phyloP scores from a whole-genome alignment of 306 rosid genomes.

The Vachellia collinsii region DNA sequence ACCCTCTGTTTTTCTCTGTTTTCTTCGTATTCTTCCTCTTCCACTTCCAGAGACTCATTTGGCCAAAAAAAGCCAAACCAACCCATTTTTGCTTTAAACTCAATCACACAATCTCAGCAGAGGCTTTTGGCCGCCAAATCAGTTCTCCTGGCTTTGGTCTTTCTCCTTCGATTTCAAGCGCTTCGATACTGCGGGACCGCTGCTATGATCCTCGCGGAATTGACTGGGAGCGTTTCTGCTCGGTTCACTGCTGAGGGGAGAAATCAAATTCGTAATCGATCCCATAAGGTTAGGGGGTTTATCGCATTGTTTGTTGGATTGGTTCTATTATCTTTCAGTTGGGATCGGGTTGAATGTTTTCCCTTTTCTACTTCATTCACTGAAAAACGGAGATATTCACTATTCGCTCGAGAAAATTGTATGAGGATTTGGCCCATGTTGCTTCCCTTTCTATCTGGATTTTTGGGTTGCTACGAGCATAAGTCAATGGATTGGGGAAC shows the following conservation, averaged over 20 bases:
- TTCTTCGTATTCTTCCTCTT: constrained; percentile 38
- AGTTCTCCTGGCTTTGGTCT: constrained; percentile 66
- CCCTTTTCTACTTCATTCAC: constrained; percentile 52
- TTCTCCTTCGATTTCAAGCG: constrained; percentile 83
- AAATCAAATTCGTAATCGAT: constrained; percentile 27
- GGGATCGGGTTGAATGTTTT: constrained; percentile 83
- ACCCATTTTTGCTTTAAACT: constrained; percentile 43
- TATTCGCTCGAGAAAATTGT: constrained; percentile 53
- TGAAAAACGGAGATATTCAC: constrained; percentile 43
- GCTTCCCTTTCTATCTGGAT: constrained; percentile 82
- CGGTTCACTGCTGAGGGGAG: constrained; percentile 45
- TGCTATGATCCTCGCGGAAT: constrained; percentile 86
- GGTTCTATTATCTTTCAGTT: constrained; percentile 67
- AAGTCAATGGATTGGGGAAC: constrained; percentile 62
- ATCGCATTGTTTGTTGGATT: constrained; percentile 56
- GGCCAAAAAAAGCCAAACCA: constrained; percentile 42
- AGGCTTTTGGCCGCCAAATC: constrained; percentile 56
- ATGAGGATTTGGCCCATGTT: constrained; percentile 79
- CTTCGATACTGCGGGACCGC: constrained; percentile 87
- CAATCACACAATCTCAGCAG: constrained; percentile 56
- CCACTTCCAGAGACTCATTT: constrained; percentile 55
- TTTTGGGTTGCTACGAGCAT: constrained; percentile 66
- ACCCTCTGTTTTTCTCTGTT: constrained; percentile 54
- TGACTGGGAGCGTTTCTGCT: constrained; percentile 65
- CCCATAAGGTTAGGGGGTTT: constrained; percentile 65